Base-by-base conservation (phyloP, 1,284 basidiomycete species). In the Naganishia cerealis region DNA sequence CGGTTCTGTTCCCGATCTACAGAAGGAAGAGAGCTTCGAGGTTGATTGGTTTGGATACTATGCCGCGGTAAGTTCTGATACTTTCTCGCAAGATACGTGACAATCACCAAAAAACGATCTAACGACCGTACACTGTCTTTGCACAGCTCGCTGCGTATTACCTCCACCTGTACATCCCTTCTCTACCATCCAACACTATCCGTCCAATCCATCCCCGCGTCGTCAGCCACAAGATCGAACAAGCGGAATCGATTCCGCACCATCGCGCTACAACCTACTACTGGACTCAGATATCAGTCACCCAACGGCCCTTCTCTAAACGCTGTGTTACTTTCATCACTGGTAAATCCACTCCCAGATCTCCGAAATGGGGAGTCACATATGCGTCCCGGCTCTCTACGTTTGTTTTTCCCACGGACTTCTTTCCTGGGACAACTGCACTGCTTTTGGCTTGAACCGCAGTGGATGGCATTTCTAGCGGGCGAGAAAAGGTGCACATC, bases 401-500 rank as follows among this genome's bases (percentile, higher is more conserved):
- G 13, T 83, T 80, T 9, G 88, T 69, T 38, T 71, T 88, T 0
- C 84, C 73, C 15, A 63, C 66, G 9, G 70, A 59, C 33, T 72
- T 72, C 9, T 48, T 36, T 21, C 38, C 62, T 72, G 72, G 29
- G 72, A 50, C n/a, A 62, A 36, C 2, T 71, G 38, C 39, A 16
- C 80, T 6, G 67, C 65, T 10, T 67, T 72, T 67, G 65, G 63
- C 39, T 73, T 71, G 3, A 61, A 59, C 65, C 58, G 67, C 57
- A 70, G 68, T 66, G 6, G 69, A 74, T 48, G 85, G 87, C 66
- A 89, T 87, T 80, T 89, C 90, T 38, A 87, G 77, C 0, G 92
- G 90, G 79, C 94, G 94, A 5, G 90, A 91, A 77, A 92, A 97
- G 0, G 88, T 90, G 80, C 94, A 98, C 59, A 97, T 81, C 0